These are phyloP conservation scores for Neobulgaria alba DNA, from an alignment of 2,329 filamentous ascomycete species.

Conservation along the genomic window DNA sequence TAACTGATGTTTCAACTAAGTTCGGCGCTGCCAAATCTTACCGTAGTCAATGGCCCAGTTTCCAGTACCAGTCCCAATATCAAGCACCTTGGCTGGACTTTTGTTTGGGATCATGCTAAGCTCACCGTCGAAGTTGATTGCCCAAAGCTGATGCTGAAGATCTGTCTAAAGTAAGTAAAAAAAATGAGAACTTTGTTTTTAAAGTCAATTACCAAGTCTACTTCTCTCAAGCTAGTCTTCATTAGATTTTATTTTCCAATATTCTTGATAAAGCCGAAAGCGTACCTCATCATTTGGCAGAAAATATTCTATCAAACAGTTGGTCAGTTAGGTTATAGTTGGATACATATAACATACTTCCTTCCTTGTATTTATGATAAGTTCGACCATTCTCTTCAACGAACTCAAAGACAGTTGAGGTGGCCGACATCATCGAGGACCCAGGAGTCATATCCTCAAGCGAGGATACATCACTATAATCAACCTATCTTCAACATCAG, in stretches of 20 bases:
- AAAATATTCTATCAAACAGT: constrained; percentile 4
- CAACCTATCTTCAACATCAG: no score
- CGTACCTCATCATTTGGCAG: constrained; percentile 10
- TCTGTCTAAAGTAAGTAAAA: constrained; percentile 13
- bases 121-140: constrained; percentile 11
- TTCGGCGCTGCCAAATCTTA: constrained; percentile 14
- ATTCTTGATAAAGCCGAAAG: not conserved
- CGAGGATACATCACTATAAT: no score
- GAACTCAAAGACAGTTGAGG: constrained; percentile 5
- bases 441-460: not conserved
- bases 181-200: no score
- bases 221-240: constrained; percentile 4
- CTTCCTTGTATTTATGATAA: constrained; percentile 5
- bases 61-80: constrained; percentile 34
- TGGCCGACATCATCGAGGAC: constrained; percentile 1
- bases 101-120: constrained; percentile 11
- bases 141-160: constrained; percentile 24
- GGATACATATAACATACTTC: constrained; percentile 4
- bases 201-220: constrained; percentile 1
- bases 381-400: constrained; percentile 7
- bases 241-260: not conserved
- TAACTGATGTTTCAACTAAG: constrained; percentile 2
- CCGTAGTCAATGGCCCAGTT: constrained; percentile 32
- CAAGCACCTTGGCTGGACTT: constrained; percentile 27
- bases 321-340: not conserved